These are phyloP conservation scores for Phalaenopsis aphrodite DNA, from an alignment of 106 monocot genomes.

Conservation along the genomic window DNA sequence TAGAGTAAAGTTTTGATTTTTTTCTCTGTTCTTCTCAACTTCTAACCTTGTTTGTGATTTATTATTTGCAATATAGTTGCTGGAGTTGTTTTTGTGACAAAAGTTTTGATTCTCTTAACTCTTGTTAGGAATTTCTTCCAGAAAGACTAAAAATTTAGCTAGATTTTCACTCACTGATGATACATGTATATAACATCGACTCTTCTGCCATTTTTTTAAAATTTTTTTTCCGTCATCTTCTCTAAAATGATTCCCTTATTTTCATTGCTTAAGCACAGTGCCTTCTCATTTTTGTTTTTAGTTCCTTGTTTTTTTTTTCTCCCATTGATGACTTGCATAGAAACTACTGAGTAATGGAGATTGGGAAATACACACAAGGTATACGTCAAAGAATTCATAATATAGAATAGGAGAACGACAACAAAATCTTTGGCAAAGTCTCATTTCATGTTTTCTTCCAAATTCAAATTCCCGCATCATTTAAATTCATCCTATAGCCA, in stretches of 20 bases:
- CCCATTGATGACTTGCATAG: neutral
- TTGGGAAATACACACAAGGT: conserved; percentile 29
- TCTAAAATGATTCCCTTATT: neutral
- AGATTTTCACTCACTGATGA: neutral
- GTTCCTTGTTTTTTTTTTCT: neutral
- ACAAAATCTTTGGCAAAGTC: conserved; percentile 51
- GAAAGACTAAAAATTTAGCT: neutral
- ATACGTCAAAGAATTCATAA: conserved; percentile 33
- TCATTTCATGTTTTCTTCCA: conserved; percentile 11
- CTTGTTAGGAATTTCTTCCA: neutral
- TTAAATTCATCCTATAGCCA: neutral
- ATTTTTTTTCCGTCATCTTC: neutral
- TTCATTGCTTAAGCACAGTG: neutral
- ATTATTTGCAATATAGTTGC: neutral
- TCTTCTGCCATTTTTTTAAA: neutral
- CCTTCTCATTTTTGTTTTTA: neutral
- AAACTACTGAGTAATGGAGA: conserved; percentile 28
- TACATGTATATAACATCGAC: neutral
- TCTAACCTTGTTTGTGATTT: neutral
- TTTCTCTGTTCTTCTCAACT: neutral
- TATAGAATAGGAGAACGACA: conserved; percentile 45
- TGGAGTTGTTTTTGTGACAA: neutral
- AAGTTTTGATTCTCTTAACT: neutral
- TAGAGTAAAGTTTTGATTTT: conserved; percentile 1
- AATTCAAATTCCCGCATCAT: conserved; percentile 1